A percentile compares a stretch with the other conserved stretches of the same genome.
These are phyloP conservation scores for Suillus plorans DNA, from an alignment of 768 basidiomycete genomes.

Conservation along the genomic window DNA sequence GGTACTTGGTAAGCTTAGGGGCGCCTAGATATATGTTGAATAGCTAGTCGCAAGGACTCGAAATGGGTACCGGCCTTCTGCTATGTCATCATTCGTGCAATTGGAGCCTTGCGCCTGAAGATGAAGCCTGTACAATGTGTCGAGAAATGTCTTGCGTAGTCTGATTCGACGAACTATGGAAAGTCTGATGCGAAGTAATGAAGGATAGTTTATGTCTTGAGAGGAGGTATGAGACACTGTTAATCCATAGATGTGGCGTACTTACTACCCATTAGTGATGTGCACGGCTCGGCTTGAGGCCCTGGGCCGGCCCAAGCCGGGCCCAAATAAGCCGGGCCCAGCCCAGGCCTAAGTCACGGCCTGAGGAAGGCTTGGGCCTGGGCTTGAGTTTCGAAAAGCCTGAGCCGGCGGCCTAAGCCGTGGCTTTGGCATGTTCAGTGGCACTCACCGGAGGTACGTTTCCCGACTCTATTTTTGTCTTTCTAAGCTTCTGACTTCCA, in stretches of 20 bases:
- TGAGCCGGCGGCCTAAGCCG: too few relatives aligned
- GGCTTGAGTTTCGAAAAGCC: too few relatives aligned
- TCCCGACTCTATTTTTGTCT: too few relatives aligned
- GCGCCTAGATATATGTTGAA: constrained; percentile 37
- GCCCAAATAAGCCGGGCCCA: too few relatives aligned
- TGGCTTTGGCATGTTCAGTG: too few relatives aligned
- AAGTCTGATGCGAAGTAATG: constrained; percentile 82
- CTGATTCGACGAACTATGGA: constrained; percentile 80
- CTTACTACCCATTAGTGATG: constrained; percentile 66
- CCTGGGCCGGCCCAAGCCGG: too few relatives aligned
- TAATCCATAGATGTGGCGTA: constrained; percentile 10
- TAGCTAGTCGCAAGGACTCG: neutral
- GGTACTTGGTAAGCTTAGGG: constrained; percentile 63
- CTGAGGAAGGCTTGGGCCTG: too few relatives aligned
- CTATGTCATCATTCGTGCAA: constrained; percentile 89
- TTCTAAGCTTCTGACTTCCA: too few relatives aligned
- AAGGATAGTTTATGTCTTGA: constrained; percentile 58
- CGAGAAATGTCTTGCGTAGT: constrained; percentile 86
- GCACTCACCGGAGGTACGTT: too few relatives aligned
- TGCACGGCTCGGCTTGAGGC: too few relatives aligned
- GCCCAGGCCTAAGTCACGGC: too few relatives aligned
- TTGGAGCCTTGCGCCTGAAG: constrained; percentile 77
- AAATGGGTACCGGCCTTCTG: constrained; percentile 57
- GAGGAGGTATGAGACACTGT: constrained; percentile 15
- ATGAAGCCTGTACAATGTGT: constrained; percentile 89